Evolutionary conservation across 345 rosid genomes (phyloP).

Genomic region (Melaleuca quinquenervia): DNA sequence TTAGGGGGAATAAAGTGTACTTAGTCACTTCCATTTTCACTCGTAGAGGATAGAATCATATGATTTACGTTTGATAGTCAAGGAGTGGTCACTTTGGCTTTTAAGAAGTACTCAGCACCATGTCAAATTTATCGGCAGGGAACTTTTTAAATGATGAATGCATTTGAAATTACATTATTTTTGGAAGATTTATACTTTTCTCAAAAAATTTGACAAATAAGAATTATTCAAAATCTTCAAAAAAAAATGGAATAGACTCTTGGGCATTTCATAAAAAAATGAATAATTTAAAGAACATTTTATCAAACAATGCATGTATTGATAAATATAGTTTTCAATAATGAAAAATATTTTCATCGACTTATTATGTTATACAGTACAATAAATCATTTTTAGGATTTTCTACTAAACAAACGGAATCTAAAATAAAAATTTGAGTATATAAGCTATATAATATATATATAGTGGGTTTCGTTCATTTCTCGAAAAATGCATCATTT

Average conservation of each 20-base stretch:
- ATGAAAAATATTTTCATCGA: too few species aligned
- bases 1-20: neutral
- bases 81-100: neutral
- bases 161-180: neutral
- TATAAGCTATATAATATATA: too few species aligned
- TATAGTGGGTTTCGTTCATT: too few species aligned
- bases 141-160: too few species aligned
- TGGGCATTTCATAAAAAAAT: fast-evolving
- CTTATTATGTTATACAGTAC: too few species aligned
- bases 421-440: too few species aligned
- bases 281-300: fast-evolving
- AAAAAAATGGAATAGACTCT: neutral
- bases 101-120: neutral
- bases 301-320: neutral
- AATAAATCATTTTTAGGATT: too few species aligned
- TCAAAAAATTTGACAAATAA: neutral
- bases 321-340: too few species aligned
- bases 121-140: too few species aligned
- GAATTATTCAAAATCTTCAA: too few species aligned
- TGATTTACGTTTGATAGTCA: neutral
- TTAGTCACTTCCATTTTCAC: neutral
- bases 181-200: neutral
- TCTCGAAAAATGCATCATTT: too few species aligned
- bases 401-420: too few species aligned
- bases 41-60: neutral